Evolutionary conservation across 2,329 filamentous ascomycete species (phyloP).

Genomic region (Gliomastix tumulicola): DNA sequence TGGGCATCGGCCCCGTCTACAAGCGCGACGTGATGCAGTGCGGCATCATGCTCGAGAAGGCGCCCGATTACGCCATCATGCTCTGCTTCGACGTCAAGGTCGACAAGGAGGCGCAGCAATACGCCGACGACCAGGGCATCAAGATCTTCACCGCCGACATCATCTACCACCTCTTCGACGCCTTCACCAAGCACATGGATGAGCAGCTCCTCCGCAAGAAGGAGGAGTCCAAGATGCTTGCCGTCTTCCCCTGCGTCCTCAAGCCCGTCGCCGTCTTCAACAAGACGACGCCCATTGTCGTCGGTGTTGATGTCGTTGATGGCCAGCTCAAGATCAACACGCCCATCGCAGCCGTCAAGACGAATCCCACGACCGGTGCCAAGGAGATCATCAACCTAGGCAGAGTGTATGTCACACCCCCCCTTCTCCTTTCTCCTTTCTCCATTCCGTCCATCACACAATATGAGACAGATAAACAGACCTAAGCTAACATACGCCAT

Average conservation of each 20-base stretch:
- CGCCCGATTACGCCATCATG: slow-evolving; percentile 96
- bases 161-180: slow-evolving; percentile 97
- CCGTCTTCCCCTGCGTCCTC: slow-evolving; percentile 94
- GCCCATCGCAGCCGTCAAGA: slow-evolving; percentile 81
- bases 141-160: slow-evolving; percentile 99
- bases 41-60: slow-evolving; percentile 94
- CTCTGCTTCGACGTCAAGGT: slow-evolving; percentile 99
- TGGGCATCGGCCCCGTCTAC: slow-evolving; percentile 94
- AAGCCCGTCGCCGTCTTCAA: slow-evolving; percentile 92
- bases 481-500: slow-evolving; percentile 16
- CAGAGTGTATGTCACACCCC: slow-evolving; percentile 69
- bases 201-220: slow-evolving; percentile 84
- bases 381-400: slow-evolving; percentile 84
- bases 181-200: slow-evolving; percentile 93
- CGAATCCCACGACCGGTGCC: slow-evolving; percentile 66
- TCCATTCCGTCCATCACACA: background rate
- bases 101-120: slow-evolving; percentile 87
- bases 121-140: slow-evolving; percentile 89
- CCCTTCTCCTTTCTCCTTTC: background rate
- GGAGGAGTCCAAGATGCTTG: slow-evolving; percentile 90
- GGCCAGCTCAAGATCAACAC: slow-evolving; percentile 82
- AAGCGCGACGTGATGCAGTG: slow-evolving; percentile 96
- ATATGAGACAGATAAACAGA: too few species aligned
- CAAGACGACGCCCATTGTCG: slow-evolving; percentile 91
- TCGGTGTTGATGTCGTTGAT: slow-evolving; percentile 93